A percentile compares a stretch with the other conserved stretches of the same genome.
These are phyloP conservation scores for Simmondsia chinensis DNA, from an alignment of 148 eudicot genomes.

Conservation along the genomic window DNA sequence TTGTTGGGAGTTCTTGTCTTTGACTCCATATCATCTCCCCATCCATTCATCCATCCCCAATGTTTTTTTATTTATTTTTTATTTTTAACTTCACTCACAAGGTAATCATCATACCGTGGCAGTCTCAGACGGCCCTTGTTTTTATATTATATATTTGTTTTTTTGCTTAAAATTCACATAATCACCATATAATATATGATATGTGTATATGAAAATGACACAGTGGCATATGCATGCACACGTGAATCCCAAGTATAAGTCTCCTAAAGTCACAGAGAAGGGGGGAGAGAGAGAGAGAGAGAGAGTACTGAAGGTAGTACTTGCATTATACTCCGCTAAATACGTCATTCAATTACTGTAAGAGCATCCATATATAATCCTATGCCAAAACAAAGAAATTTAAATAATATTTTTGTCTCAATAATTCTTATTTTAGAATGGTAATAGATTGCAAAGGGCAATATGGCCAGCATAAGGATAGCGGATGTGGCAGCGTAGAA, in stretches of 20 bases:
- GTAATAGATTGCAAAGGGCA: too few relatives aligned
- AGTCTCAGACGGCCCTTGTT: constrained; percentile 5
- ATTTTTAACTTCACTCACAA: constrained; percentile 70
- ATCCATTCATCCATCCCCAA: constrained; percentile 6
- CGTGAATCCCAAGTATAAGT: constrained; percentile 18
- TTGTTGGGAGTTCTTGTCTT: constrained; percentile 60
- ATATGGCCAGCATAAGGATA: too few relatives aligned
- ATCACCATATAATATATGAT: constrained; percentile 21
- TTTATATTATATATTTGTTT: too few relatives aligned
- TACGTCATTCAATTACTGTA: neutral
- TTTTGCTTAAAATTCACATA: constrained; percentile 87
- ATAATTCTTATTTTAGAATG: too few relatives aligned
- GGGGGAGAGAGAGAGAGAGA: neutral
- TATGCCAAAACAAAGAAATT: too few relatives aligned
- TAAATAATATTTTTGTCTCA: too few relatives aligned
- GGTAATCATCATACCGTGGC: constrained; percentile 45
- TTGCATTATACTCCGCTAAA: neutral
- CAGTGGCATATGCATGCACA: too few relatives aligned
- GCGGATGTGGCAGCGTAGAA: too few relatives aligned
- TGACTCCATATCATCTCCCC: constrained; percentile 37
- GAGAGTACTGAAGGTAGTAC: constrained; percentile 10
- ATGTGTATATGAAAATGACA: too few relatives aligned
- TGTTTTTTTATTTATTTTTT: too few relatives aligned
- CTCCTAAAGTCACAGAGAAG: too few relatives aligned
- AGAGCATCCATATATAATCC: too few relatives aligned